These are phyloP conservation scores for Paraphaeosphaeria minitans DNA, from an alignment of 2,329 filamentous ascomycete genomes.

Conservation along the genomic window DNA sequence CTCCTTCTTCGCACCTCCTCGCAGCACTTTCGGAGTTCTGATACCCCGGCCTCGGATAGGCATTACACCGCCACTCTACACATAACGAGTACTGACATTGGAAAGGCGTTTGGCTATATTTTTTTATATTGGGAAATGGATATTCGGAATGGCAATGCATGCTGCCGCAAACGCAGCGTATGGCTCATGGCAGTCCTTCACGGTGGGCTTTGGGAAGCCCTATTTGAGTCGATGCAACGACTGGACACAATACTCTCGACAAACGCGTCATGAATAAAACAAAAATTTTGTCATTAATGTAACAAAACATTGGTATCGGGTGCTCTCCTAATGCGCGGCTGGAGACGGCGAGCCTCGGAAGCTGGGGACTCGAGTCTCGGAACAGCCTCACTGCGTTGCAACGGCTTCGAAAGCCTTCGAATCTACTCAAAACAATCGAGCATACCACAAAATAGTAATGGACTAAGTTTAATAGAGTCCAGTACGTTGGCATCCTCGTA, in stretches of 20 bases:
- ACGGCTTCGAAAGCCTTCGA: neutral
- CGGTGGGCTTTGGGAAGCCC: neutral
- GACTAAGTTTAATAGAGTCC: neutral
- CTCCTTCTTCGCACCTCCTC: constrained; percentile 19
- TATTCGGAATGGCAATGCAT: constrained; percentile 3
- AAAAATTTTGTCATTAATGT: constrained; percentile 2
- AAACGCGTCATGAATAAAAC: constrained; percentile 4
- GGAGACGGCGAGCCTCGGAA: constrained; percentile 1
- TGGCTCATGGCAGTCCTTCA: neutral
- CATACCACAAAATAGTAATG: neutral
- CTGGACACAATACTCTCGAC: neutral
- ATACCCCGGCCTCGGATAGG: constrained; percentile 39
- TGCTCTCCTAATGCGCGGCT: neutral
- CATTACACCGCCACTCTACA: constrained; percentile 29
- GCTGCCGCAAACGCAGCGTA: neutral
- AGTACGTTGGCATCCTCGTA: neutral
- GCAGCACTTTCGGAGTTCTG: constrained; percentile 39
- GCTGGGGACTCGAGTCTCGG: neutral
- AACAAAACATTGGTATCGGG: constrained; percentile 1
- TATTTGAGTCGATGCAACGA: neutral
- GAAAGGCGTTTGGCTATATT: constrained; percentile 32
- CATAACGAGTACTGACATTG: constrained; percentile 41
- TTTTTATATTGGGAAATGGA: neutral
- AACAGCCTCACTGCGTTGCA: neutral
- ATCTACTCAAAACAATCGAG: neutral